phyloP scores from a whole-genome alignment of 2,329 filamentous ascomycete species.

The Pseudocercospora fijiensis region DNA sequence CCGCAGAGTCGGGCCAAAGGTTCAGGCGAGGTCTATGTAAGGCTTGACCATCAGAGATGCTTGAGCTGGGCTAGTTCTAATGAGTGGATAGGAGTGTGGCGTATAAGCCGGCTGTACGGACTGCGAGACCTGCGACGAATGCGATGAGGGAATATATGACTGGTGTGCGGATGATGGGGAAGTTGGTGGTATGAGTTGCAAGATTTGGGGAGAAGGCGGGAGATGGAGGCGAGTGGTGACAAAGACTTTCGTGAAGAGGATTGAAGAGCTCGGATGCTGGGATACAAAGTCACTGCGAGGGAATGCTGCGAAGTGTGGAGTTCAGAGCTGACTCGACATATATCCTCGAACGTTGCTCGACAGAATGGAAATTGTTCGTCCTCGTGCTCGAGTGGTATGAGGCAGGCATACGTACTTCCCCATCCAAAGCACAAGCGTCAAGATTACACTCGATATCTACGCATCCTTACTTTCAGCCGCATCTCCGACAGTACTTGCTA shows the following conservation, averaged over 20 bases:
- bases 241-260: not conserved
- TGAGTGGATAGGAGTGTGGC: not conserved
- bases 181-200: not conserved
- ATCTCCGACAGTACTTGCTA: no score
- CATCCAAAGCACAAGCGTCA: no score
- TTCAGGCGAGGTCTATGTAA: slow-evolving; percentile 9
- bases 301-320: not conserved
- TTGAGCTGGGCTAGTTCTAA: not conserved
- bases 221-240: not conserved
- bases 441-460: no score
- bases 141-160: not conserved
- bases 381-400: not conserved
- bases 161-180: not conserved
- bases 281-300: no score
- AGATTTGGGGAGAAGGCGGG: not conserved
- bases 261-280: no score
- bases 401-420: not conserved
- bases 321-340: not conserved
- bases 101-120: not conserved
- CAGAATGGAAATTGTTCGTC: not conserved
- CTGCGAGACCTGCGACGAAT: not conserved
- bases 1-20: not conserved
- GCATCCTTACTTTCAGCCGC: not conserved
- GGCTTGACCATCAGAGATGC: not conserved
- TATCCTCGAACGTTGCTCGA: not conserved